Percentiles rank a stretch among this genome's conserved stretches.
These are phyloP conservation scores for Coemansia sp. DNA, from an alignment of 192 early-diverging fungal species.

Conservation along the genomic window DNA sequence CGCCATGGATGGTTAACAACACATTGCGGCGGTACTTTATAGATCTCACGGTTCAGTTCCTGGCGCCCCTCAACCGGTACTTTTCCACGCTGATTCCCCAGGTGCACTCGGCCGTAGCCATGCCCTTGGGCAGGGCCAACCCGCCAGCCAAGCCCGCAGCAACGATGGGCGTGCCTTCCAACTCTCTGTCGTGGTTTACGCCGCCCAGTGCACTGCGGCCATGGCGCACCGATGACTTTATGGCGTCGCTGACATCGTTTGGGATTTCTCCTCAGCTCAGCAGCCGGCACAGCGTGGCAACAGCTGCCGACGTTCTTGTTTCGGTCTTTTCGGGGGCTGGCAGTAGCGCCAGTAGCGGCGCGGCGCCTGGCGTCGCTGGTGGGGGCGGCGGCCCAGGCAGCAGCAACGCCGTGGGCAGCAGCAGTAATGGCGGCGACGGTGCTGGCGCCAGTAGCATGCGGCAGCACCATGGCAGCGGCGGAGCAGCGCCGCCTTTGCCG, in stretches of 20 bases:
- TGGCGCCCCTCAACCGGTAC: constrained; percentile 92
- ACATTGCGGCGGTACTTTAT: constrained; percentile 87
- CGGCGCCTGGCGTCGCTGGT: too few species aligned
- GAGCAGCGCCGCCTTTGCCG: too few species aligned
- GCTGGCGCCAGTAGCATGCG: background rate
- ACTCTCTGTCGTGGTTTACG: constrained; percentile 31
- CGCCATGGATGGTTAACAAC: constrained; percentile 83
- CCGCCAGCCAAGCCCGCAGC: constrained; percentile 17
- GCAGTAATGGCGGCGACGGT: background rate
- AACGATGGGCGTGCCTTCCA: background rate
- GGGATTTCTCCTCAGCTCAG: constrained; percentile 48
- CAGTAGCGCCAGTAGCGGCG: background rate
- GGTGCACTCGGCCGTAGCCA: constrained; percentile 40
- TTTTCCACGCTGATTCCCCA: constrained; percentile 83
- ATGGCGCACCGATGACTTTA: constrained; percentile 49
- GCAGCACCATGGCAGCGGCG: too few species aligned
- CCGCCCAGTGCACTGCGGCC: constrained; percentile 34
- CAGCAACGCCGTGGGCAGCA: background rate
- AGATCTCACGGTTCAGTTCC: constrained; percentile 87
- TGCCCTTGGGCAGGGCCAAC: constrained; percentile 4
- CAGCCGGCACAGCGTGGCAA: constrained; percentile 17
- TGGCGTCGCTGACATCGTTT: constrained; percentile 41
- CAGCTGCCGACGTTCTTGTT: constrained; percentile 32
- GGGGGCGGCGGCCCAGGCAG: background rate
- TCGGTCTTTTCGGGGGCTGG: constrained; percentile 39